phyloP scores from a whole-genome alignment of 345 rosid genomes.

The Psidium friedrichsthalianum region DNA sequence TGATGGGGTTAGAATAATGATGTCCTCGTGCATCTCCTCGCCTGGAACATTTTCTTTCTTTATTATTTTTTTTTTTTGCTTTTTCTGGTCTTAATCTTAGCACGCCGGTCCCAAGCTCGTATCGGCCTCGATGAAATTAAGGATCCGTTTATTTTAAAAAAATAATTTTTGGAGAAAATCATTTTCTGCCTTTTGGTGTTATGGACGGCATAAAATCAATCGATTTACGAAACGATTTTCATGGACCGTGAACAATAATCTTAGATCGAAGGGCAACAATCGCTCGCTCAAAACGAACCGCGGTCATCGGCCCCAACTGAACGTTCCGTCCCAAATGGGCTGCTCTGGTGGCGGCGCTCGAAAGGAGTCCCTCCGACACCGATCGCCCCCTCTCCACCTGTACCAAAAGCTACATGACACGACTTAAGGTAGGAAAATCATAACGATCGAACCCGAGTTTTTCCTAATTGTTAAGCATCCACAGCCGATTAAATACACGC shows the following conservation, averaged over 20 bases:
- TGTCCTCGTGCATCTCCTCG: not conserved
- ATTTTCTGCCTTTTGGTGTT: no score
- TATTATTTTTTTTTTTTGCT: no score
- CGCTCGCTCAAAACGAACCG: not conserved
- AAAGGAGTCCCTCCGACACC: not conserved
- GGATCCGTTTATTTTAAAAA: not conserved
- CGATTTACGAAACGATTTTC: no score
- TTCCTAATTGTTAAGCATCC: not conserved
- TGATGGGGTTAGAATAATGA: not conserved
- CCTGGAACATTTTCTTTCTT: not conserved
- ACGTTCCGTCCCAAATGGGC: not conserved
- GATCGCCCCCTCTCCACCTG: no score
- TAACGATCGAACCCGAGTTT: no score
- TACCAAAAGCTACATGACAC: no score
- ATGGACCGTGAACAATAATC: no score
- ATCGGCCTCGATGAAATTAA: not conserved
- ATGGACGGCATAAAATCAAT: no score
- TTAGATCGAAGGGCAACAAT: no score
- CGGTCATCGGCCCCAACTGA: not conserved
- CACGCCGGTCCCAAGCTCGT: not conserved
- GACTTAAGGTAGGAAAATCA: no score
- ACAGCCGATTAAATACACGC: not conserved
- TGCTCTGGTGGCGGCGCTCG: accelerated
- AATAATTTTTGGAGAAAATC: no score
- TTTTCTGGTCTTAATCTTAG: not conserved